A percentile compares a stretch with the other conserved stretches of the same genome.
These are phyloP conservation scores for Saksenaea oblongispora DNA, from an alignment of 371 early-diverging fungal genomes.

Conservation along the genomic window DNA sequence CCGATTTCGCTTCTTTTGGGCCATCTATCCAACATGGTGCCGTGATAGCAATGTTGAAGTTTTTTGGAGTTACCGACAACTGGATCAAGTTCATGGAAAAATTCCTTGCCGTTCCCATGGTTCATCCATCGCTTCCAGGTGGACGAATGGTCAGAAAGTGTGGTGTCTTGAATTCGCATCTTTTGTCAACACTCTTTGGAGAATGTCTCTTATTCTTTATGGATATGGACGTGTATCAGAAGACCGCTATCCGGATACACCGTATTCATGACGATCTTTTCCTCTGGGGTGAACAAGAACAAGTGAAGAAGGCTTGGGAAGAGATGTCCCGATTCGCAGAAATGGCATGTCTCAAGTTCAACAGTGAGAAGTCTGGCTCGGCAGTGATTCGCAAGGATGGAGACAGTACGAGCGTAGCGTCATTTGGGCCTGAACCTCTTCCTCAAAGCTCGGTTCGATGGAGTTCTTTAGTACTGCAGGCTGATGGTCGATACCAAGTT, in stretches of 20 bases:
- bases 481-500: slow-evolving; percentile 5
- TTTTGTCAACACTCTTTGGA: slow-evolving; percentile 10
- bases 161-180: slow-evolving; percentile 18
- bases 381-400: slow-evolving; percentile 5
- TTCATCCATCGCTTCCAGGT: slow-evolving; percentile 1
- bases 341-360: slow-evolving; percentile 12
- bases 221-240: slow-evolving; percentile 7
- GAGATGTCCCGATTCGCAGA: slow-evolving; percentile 9
- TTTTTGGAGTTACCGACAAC: slow-evolving; percentile 11
- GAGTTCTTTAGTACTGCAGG: slow-evolving; percentile 9
- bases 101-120: slow-evolving; percentile 14
- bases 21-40: slow-evolving; percentile 18
- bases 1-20: slow-evolving; percentile 22
- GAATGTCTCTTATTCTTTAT: slow-evolving; percentile 18
- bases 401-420: neutral
- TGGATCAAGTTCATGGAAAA: slow-evolving; percentile 13
- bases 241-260: neutral
- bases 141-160: neutral
- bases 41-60: slow-evolving; percentile 8
- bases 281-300: slow-evolving; percentile 4
- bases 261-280: slow-evolving; percentile 22
- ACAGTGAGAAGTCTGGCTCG: slow-evolving; percentile 19
- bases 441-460: slow-evolving; percentile 10
- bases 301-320: slow-evolving; percentile 12
- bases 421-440: slow-evolving; percentile 10